These are phyloP conservation scores for Cercophora sp. DNA, from an alignment of 495 filamentous ascomycete species.

Conservation along the genomic window DNA sequence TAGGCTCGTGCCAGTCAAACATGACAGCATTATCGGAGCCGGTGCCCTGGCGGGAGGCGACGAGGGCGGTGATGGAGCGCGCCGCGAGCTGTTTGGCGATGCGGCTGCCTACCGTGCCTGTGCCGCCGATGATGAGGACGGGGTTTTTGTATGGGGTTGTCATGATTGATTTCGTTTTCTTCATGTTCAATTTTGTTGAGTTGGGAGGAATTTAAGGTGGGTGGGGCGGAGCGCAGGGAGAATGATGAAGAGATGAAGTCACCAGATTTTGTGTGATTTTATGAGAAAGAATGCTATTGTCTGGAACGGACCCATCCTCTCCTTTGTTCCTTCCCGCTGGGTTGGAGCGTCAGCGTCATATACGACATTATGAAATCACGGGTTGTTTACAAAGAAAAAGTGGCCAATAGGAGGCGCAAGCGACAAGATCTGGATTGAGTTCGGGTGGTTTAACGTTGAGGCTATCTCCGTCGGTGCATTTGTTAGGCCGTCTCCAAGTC, in stretches of 20 bases:
- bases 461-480: too few species aligned
- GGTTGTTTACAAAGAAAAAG: neutral
- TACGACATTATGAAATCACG: constrained; percentile 10
- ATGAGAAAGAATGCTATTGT: too few species aligned
- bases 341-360: neutral
- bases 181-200: too few species aligned
- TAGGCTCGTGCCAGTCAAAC: constrained; percentile 47
- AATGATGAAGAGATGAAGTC: too few species aligned
- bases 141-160: neutral
- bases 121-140: constrained; percentile 47
- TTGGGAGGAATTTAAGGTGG: too few species aligned
- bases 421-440: too few species aligned
- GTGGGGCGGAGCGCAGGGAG: too few species aligned
- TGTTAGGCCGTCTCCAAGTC: too few species aligned
- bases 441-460: too few species aligned
- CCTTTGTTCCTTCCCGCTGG: constrained; percentile 2
- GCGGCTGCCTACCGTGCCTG: constrained; percentile 43
- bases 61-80: constrained; percentile 25
- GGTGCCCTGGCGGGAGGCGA: constrained; percentile 38
- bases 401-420: neutral
- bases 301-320: too few species aligned
- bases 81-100: constrained; percentile 36
- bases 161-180: neutral
- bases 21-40: constrained; percentile 26
- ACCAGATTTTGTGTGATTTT: too few species aligned